A percentile compares a stretch with the other conserved stretches of the same genome.
Conservation (phyloP, 495 filamentous ascomycete species). For the Neurospora sublineolata region DNA sequence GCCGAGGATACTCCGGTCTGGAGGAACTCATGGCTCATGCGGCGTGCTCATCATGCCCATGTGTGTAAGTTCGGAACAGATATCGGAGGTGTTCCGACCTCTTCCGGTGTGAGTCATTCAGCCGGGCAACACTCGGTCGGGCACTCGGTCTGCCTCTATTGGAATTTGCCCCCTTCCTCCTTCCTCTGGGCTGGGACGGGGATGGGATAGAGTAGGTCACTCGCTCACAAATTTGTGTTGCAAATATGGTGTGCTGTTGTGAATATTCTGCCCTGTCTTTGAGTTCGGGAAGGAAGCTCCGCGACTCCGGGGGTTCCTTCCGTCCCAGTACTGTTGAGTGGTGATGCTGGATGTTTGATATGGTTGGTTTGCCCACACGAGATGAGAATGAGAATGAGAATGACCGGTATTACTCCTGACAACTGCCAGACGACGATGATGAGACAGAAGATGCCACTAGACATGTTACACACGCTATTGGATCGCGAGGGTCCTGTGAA, state of each 20-base stretch:
- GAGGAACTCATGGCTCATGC: background rate
- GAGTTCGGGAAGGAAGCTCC: background rate
- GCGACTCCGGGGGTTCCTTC: background rate
- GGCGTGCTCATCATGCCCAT: background rate
- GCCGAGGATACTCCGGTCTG: background rate
- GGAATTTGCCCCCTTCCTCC: background rate
- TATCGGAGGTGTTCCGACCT: background rate
- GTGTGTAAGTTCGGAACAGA: background rate
- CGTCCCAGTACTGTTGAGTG: background rate
- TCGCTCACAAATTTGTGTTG: background rate
- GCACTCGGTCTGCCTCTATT: background rate
- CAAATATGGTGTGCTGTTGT: background rate
- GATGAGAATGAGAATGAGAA: background rate
- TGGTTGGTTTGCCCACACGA: background rate
- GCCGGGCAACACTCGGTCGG: background rate
- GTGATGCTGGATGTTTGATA: background rate
- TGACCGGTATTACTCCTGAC: background rate
- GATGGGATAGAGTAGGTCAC: background rate
- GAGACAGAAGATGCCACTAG: background rate
- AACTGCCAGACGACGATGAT: background rate
- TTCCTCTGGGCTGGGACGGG: background rate
- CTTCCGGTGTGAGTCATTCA: background rate
- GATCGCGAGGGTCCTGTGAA: background rate
- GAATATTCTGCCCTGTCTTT: background rate
- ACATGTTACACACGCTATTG: background rate